Percentiles rank a stretch among this genome's conserved stretches.
phyloP scores from a whole-genome alignment of 495 filamentous ascomycete genomes.

The Physcia stellaris region DNA sequence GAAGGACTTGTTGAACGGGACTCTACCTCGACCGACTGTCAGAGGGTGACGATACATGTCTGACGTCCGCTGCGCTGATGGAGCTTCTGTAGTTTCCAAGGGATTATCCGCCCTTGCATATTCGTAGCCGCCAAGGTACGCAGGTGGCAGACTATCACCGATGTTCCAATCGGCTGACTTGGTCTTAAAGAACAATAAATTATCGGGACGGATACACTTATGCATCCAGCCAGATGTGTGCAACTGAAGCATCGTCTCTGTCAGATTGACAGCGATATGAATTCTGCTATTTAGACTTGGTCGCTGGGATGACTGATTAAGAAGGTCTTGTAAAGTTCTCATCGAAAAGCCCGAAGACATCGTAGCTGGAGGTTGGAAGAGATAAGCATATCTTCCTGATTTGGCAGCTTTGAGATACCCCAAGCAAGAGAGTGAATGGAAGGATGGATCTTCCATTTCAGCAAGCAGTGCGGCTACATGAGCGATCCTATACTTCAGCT shows the following conservation, averaged over 20 bases:
- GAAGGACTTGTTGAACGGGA: conserved; percentile 15
- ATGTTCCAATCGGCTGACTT: too few relatives aligned
- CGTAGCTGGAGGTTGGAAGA: too few relatives aligned
- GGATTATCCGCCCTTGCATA: conserved; percentile 15
- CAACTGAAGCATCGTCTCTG: neutral
- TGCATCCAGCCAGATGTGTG: too few relatives aligned
- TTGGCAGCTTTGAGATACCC: too few relatives aligned
- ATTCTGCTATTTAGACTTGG: too few relatives aligned
- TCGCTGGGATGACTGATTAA: too few relatives aligned
- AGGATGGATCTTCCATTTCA: conserved; percentile 2
- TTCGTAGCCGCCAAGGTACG: conserved; percentile 20
- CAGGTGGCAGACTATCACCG: too few relatives aligned
- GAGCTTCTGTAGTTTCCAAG: conserved; percentile 8
- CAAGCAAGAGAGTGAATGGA: conserved; percentile 6
- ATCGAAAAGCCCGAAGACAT: too few relatives aligned
- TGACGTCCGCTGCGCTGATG: conserved; percentile 9
- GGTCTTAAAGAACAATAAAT: too few relatives aligned
- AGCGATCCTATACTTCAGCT: conserved; percentile 6
- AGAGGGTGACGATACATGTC: conserved; percentile 22
- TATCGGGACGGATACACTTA: too few relatives aligned
- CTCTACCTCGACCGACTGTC: conserved; percentile 4
- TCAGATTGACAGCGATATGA: neutral
- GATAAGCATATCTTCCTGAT: too few relatives aligned
- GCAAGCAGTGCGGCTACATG: conserved; percentile 7
- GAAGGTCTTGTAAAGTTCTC: too few relatives aligned